Base-by-base conservation (phyloP, 345 rosid species). In the Lepidium sativum region DNA sequence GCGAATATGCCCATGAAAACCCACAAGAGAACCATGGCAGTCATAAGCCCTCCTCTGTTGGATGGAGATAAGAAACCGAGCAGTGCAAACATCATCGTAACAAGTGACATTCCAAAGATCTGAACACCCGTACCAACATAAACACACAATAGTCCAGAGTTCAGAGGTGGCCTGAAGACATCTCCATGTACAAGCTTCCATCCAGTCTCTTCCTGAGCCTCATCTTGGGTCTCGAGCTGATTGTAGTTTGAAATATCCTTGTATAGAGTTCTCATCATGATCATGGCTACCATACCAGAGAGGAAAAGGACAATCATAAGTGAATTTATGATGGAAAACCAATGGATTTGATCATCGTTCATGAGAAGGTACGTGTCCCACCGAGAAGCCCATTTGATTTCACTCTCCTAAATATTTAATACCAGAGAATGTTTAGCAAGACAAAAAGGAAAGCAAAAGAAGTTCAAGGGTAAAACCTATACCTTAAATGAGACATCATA, bases 261-360 rank as follows among this genome's bases (percentile, higher is more conserved):
- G 78, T 89, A 89, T 6, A 92, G 81, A 14, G 97, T 92, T 82
- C 97, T 87, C 97, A 92, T 85, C 98, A 82, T 92, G 73, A 92
- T 92, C 98, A 92, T 89, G 64, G 98, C 98, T 73, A 92, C 91
- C 97, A 92, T 89, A 40, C 98, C 98, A 69, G 98, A 92, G 58
- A 92, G 97, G 77, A 92, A 92, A 18, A 92, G 83, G 54, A 92
- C 98, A 61, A 92, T 89, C 98, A 92, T 89, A 74, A 89, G 79
- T 8, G 98, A 92, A 75, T 92, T 92, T 65, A 92, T 87, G 71
- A 92, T 92, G 53, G 98, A 92, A 74, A 92, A 92, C 97, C 98
- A 92, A 54, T 92, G 98, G 66, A 92, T 92, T 70, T 89, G 98
- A 80, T 92, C 98, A 39, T 92, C 98, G 55, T 92, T 89, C 98